These are phyloP conservation scores for Leccinellum luteum DNA, from an alignment of 768 basidiomycete genomes.

Conservation along the genomic window DNA sequence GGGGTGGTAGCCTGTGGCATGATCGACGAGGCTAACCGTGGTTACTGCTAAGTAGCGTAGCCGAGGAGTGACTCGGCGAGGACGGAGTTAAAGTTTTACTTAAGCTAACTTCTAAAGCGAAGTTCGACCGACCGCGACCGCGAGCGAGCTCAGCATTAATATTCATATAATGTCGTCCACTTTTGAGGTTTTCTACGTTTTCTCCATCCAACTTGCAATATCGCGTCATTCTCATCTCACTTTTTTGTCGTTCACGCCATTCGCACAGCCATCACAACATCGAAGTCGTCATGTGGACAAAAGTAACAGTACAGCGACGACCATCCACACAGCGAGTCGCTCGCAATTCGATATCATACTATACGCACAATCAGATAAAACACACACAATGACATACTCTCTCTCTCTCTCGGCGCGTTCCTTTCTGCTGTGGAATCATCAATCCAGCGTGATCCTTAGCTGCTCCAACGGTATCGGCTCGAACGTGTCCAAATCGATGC, in stretches of 20 bases:
- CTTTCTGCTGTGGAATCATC: conserved; percentile 37
- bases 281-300: neutral
- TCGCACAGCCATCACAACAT: conserved; percentile 17
- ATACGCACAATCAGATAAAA: conserved; percentile 36
- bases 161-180: no score
- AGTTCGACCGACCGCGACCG: no score
- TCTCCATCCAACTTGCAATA: conserved; percentile 26
- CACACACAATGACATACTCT: conserved; percentile 1
- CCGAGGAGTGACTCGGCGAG: no score
- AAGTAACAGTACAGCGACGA: conserved; percentile 31
- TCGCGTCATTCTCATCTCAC: conserved; percentile 25
- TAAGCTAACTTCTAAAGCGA: neutral
- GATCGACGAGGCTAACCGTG: neutral
- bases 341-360: conserved; percentile 35
- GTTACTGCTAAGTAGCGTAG: no score
- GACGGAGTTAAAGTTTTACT: no score
- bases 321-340: conserved; percentile 21
- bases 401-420: conserved; percentile 16
- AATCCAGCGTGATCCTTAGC: conserved; percentile 91
- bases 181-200: no score
- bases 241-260: conserved; percentile 9
- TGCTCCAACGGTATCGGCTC: conserved; percentile 97
- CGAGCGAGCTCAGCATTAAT: neutral
- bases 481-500: conserved; percentile 86
- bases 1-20: neutral